Percentiles rank a stretch among this genome's conserved stretches.
Evolutionary conservation across 495 filamentous ascomycete genomes (phyloP).

Genomic region (Xylaria nigripes): DNA sequence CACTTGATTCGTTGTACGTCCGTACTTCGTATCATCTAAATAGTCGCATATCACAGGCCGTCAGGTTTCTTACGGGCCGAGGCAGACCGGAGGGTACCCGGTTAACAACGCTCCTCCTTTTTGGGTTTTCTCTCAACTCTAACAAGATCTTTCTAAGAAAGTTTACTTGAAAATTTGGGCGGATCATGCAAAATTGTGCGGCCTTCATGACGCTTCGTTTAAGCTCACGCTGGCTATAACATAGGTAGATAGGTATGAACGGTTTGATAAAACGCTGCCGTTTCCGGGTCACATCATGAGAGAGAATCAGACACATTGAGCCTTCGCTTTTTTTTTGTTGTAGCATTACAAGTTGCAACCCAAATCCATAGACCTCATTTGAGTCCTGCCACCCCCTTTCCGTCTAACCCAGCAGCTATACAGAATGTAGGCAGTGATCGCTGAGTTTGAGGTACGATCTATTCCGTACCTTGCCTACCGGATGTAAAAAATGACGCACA

Average conservation of each 20-base stretch:
- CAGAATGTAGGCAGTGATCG: neutral
- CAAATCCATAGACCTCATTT: neutral
- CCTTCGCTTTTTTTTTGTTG: neutral
- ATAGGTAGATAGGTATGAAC: neutral
- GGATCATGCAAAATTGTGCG: too few species aligned
- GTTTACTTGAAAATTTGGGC: too few species aligned
- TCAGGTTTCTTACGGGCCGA: too few species aligned
- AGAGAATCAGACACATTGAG: neutral
- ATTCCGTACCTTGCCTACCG: neutral
- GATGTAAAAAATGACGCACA: neutral
- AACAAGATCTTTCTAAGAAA: too few species aligned
- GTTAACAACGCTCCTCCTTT: too few species aligned
- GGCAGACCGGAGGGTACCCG: too few species aligned
- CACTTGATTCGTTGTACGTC: too few species aligned
- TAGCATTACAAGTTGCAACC: neutral
- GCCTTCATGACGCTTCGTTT: too few species aligned
- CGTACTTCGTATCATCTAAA: too few species aligned
- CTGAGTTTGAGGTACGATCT: neutral
- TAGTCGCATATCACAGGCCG: too few species aligned
- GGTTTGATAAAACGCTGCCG: neutral
- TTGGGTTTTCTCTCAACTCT: too few species aligned
- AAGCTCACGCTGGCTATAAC: too few species aligned
- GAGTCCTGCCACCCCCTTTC: neutral
- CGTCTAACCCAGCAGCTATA: neutral
- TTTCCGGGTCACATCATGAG: neutral